Evolutionary conservation across 106 monocot species (phyloP), one percentile per base, ranked within the genome.

Genomic region (Dendrobium chrysotoxum): DNA sequence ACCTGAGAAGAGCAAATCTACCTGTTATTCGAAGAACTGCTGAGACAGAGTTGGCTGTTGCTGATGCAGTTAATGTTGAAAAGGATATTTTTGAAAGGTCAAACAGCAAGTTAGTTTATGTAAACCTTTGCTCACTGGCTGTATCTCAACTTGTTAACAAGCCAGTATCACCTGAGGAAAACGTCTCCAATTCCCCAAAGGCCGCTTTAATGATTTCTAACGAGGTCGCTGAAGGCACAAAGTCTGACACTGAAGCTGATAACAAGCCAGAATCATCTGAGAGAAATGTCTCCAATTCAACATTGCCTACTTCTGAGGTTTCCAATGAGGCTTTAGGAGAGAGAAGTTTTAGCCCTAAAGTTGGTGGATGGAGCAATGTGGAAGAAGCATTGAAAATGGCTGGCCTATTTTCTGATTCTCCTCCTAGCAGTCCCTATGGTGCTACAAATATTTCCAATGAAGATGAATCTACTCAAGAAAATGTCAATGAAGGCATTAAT

Each of bases 51-150:
- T 80, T 97, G 75, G 97, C 97, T 74, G 86, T 97, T 75, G 97
- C 91, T 77, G 97, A 97, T 89, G 94, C 97, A 80, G 81, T 94
- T 78, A 97, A 94, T 74, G 84, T 92, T 80, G 97, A 97, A 84
- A 97, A 89, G 80, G 94, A 90, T n/a, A 90, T 94, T 54, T 89
- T 81, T 74, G 87, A 92, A 79, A 90, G 89, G 75, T 94, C 97
- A 57, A 94, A 88, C 47, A 97, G 97, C 89, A 97, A 94, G 84
- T 68, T 89, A 61, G 92, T 97, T 42, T 97, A 97, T 83, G 25
- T 92, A 40, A 97, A 97, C 81, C 90, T 97, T 77, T 89, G 92
- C 79, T 88, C 92, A 28, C 90, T 88, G 79, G 75, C 70, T 81
- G 35, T 85, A 38, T 85, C 86, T 80, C 92, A 96, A 41, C 78